Evolutionary conservation across 495 filamentous ascomycete species (phyloP).

Genomic region (Penicillium paxilli): DNA sequence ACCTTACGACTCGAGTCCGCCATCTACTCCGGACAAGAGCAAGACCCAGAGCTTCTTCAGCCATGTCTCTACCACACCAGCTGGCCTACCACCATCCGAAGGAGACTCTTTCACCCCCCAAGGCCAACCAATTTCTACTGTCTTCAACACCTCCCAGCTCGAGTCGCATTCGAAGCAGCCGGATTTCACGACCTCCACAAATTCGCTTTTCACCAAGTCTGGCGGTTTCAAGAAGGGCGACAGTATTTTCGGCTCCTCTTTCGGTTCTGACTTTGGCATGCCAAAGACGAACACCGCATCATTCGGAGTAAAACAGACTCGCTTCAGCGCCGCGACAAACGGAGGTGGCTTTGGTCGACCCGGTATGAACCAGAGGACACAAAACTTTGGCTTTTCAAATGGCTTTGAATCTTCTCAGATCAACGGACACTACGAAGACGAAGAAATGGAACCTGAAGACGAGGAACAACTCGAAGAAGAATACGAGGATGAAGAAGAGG

Average conservation of each 20-base stretch:
- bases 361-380: constrained; percentile 43
- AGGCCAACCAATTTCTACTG: constrained; percentile 63
- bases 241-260: constrained; percentile 45
- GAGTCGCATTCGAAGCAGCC: constrained; percentile 36
- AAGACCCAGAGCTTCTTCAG: constrained; percentile 41
- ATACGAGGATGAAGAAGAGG: constrained; percentile 35
- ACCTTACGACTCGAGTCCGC: constrained; percentile 36
- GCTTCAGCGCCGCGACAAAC: constrained; percentile 36
- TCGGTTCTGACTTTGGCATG: constrained; percentile 37
- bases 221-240: constrained; percentile 42
- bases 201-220: constrained; percentile 43
- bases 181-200: constrained; percentile 26
- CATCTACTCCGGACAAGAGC: constrained; percentile 44
- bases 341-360: constrained; percentile 42
- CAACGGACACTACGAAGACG: constrained; percentile 36
- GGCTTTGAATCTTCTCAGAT: constrained; percentile 31
- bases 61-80: constrained; percentile 75
- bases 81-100: constrained; percentile 69
- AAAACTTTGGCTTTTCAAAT: constrained; percentile 29
- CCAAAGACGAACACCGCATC: constrained; percentile 25
- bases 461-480: constrained; percentile 26
- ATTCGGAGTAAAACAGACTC: constrained; percentile 32
- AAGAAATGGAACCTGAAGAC: constrained; percentile 30
- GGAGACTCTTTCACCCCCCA: constrained; percentile 72
- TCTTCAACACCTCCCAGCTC: constrained; percentile 67